Conservation (phyloP, 2,329 filamentous ascomycete genomes). For the Chaetomium olivaceum region DNA sequence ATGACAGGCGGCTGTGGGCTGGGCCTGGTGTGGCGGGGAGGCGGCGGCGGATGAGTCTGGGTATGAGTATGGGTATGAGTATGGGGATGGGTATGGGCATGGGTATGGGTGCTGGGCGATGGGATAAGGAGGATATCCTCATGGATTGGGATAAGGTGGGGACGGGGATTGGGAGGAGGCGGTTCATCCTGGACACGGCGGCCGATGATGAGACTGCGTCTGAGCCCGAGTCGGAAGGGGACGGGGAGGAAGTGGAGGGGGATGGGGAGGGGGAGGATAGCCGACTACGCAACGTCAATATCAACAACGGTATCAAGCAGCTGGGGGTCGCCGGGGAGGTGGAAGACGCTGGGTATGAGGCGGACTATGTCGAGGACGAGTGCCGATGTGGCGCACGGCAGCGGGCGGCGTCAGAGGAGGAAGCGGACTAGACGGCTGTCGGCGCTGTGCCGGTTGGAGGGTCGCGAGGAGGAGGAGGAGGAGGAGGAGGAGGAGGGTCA, state of each 20-base stretch:
- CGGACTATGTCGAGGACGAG: slow-evolving; percentile 10
- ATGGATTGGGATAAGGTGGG: background rate
- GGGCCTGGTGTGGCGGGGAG: background rate
- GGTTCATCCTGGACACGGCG: background rate
- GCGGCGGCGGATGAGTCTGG: background rate
- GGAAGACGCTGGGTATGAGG: slow-evolving; percentile 7
- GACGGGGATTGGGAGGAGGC: background rate
- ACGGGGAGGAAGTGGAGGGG: background rate
- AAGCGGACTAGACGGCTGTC: slow-evolving; percentile 20
- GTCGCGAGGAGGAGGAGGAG: background rate
- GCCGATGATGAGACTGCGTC: background rate
- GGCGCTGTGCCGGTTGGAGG: slow-evolving; percentile 16
- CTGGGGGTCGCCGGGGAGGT: background rate
- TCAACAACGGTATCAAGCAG: background rate
- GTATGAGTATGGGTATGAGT: too few species aligned
- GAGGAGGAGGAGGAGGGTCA: background rate
- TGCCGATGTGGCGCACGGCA: background rate
- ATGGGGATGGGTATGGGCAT: too few species aligned
- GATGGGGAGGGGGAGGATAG: background rate
- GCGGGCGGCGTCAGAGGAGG: background rate
- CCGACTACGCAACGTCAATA: background rate
- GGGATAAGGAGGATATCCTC: background rate
- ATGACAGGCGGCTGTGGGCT: background rate
- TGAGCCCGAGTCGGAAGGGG: background rate
- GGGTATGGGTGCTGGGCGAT: background rate